Evolutionary conservation across 345 rosid genomes (phyloP), one percentile per base, ranked within the genome.

Genomic region (Boechera retrofracta): DNA sequence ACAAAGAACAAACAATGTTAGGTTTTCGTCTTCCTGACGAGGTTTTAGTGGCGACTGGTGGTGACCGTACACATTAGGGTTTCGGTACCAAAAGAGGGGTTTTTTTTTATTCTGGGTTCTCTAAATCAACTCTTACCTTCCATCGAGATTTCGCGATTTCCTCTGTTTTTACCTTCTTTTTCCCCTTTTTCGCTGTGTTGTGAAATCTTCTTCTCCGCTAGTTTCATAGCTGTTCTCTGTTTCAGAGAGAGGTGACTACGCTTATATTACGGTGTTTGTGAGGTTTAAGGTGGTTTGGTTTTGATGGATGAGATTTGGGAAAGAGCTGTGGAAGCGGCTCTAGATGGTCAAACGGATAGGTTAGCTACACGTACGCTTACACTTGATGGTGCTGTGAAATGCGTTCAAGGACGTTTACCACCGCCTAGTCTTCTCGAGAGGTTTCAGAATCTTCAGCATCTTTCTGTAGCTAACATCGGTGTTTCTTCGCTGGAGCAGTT

Each of bases 261-360:
- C n/a, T 13, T 45, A 45, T 15, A 45, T 2, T 3, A 15, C 18
- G 7, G 18, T 4, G 18, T 45, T 7, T 36, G 45, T 35, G 64
- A 59, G 64, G 1, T 59, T 18, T 10, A 2, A 36, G 45, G 64
- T 8, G 15, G 45, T 59, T 59, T 16, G 44, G 28, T 59, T 59
- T 59, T 36, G 7, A 74, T 91, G 97, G 97, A 87, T 62, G 94
- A 91, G 90, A 87, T 86, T 79, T 91, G 97, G 97, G 89, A 91
- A 75, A 71, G 86, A 75, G 92, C 92, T 44, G 90, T 91, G 69
- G 90, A 85, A 79, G 76, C 89, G 64, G 90, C 92, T 21, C 72
- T 89, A 45, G 93, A 77, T 41, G 92, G 93, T 53, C 83, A 83
- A 81, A 66, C 84, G 42, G 92, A 89, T 74, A 82, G 54, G 15